Evolutionary conservation across 345 rosid species (phyloP).

Genomic region (Euphorbia lathyris): DNA sequence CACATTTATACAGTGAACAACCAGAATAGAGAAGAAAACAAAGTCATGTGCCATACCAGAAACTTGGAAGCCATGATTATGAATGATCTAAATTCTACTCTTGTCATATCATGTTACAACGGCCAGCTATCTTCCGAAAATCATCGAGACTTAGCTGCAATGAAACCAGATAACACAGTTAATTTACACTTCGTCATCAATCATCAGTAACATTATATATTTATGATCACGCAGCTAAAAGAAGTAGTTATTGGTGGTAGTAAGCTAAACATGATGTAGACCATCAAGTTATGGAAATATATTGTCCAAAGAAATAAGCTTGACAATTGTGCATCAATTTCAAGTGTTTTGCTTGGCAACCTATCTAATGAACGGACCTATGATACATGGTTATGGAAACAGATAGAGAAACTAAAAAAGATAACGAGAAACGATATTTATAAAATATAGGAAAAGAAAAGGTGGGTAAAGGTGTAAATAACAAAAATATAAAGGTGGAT

Average conservation of each 20-base stretch:
- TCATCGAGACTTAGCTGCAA: conserved; percentile 72
- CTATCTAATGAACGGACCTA: too few relatives aligned
- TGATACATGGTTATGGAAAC: too few relatives aligned
- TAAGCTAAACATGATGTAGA: neutral
- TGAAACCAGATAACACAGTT: neutral
- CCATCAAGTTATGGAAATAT: neutral
- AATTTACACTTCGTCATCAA: neutral
- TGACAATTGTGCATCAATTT: too few relatives aligned
- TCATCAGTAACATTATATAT: neutral
- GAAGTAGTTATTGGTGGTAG: neutral
- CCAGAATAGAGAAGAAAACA: neutral
- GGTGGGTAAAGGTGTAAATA: too few relatives aligned
- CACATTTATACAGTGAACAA: neutral
- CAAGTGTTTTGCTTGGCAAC: too few relatives aligned
- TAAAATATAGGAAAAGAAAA: too few relatives aligned
- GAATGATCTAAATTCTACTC: neutral
- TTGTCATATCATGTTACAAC: conserved; percentile 56
- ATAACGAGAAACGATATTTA: too few relatives aligned
- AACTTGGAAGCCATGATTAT: neutral
- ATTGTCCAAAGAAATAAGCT: neutral
- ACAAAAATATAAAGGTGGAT: too few relatives aligned
- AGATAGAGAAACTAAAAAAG: too few relatives aligned
- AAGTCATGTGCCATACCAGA: neutral
- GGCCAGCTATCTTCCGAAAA: conserved; percentile 49
- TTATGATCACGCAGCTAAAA: neutral